Conservation (phyloP, 2,329 filamentous ascomycete species). For the Exserohilum turcica region DNA sequence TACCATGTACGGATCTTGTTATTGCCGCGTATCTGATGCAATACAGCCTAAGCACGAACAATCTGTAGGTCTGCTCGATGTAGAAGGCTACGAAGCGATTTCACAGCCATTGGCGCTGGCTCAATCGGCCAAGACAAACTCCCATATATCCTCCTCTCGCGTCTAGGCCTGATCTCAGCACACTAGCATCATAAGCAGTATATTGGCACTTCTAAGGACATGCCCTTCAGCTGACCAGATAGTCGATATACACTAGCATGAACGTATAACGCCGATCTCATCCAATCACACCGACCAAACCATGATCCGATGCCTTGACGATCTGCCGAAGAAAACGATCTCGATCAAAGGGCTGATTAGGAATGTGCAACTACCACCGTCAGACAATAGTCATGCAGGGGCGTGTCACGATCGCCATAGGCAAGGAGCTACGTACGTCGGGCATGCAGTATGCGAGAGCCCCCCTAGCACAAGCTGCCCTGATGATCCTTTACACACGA, state of each 20-base stretch:
- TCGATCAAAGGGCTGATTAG: neutral
- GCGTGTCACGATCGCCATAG: neutral
- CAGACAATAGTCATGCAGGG: constrained; percentile 4
- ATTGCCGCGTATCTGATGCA: too few species aligned
- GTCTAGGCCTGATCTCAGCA: neutral
- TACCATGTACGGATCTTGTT: too few species aligned
- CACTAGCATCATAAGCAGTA: neutral
- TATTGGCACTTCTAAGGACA: neutral
- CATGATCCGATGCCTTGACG: neutral
- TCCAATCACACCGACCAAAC: neutral
- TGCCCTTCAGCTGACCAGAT: neutral
- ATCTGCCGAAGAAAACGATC: constrained; percentile 2
- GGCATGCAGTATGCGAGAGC: constrained; percentile 6
- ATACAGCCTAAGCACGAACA: too few species aligned
- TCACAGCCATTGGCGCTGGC: neutral
- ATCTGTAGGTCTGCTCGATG: too few species aligned
- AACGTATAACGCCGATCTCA: neutral
- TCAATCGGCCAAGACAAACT: neutral
- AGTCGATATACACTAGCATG: neutral
- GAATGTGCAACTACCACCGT: constrained; percentile 2
- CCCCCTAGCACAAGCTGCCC: neutral
- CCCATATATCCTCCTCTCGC: neutral
- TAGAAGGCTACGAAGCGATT: too few species aligned
- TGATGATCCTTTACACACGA: neutral
- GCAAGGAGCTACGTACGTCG: neutral